Base-by-base conservation (phyloP, 495 filamentous ascomycete species). In the Xylaria curta region DNA sequence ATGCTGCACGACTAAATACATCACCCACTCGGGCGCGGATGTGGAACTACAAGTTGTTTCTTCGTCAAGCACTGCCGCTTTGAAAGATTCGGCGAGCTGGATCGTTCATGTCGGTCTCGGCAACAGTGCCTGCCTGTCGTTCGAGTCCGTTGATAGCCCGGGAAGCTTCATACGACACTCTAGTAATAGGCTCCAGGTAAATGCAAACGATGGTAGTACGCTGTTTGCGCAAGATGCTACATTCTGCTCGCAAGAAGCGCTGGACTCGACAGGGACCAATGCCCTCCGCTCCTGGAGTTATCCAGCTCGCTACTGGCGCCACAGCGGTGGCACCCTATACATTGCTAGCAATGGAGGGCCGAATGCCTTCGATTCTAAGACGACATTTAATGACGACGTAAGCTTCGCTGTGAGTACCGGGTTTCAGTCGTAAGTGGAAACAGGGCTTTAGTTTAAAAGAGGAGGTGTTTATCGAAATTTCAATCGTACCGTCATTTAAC, bases 71-170 rank as follows among this genome's bases (percentile, higher is more conserved):
- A 76, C 68, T 56, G 81, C 82, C 12, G 67, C 82, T 15, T 79
- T 87, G 31, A 83, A 87, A 71, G 62, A 83, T 69, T 78, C 84
- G 69, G 85, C 86, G 33, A 87, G 83, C 78, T 89, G 85, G 86
- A 87, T 78, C 7, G 85, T 89, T 49, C 81, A 79, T 40, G 80
- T 85, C 8, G 86, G 87, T 44, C 85, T 88, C 31, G 85, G 68
- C 38, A 85, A 87, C 69, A 85, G 80, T 74, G 85, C 21, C 58
- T 89, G 87, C 75, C 84, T 78, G 77, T 88, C 86, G 0, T 89
- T 89, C 73, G 87, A 89, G 81, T 87, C 86, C 44, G 74, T 76
- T n/a, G 87, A 89, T 68, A 87, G 84, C 10, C 78, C 86, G n/a
- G 86, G 86, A 12, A 87, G 85, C 79, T 89, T 78, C 73, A 84